phyloP scores from a whole-genome alignment of 164 flowering plant genomes.

The Macadamia integrifolia region DNA sequence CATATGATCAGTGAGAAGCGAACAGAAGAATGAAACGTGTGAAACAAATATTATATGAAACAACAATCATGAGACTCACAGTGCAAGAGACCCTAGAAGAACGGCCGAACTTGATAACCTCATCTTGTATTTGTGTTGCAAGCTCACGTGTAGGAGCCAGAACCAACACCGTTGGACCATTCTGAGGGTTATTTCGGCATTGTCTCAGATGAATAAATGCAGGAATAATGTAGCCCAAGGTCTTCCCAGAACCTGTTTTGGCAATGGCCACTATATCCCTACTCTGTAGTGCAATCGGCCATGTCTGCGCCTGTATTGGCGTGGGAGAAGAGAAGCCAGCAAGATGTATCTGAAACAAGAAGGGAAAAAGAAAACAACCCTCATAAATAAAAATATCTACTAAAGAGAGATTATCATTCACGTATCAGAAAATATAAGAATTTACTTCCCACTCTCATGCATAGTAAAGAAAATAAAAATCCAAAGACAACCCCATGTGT shows the following conservation, averaged over 20 bases:
- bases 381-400: not conserved
- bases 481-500: constrained; percentile 41
- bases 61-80: constrained; percentile 25
- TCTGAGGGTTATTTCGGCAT: constrained; percentile 53
- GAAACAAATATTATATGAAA: not conserved
- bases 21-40: not conserved
- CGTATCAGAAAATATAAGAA: not conserved
- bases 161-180: constrained; percentile 84
- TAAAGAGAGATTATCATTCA: not conserved
- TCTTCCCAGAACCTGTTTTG: constrained; percentile 91
- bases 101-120: constrained; percentile 78
- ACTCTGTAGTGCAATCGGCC: constrained; percentile 84
- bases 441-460: not conserved
- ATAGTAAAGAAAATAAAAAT: constrained; percentile 8
- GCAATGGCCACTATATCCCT: constrained; percentile 92
- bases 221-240: constrained; percentile 88
- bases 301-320: constrained; percentile 95
- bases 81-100: constrained; percentile 78
- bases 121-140: constrained; percentile 94
- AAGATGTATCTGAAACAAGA: constrained; percentile 49
- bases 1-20: not conserved
- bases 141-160: constrained; percentile 92
- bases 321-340: constrained; percentile 91
- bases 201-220: constrained; percentile 69
- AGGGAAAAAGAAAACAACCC: not conserved